Base-by-base conservation (phyloP, 305 asterid genomes). In the Fraxinus velutina region DNA sequence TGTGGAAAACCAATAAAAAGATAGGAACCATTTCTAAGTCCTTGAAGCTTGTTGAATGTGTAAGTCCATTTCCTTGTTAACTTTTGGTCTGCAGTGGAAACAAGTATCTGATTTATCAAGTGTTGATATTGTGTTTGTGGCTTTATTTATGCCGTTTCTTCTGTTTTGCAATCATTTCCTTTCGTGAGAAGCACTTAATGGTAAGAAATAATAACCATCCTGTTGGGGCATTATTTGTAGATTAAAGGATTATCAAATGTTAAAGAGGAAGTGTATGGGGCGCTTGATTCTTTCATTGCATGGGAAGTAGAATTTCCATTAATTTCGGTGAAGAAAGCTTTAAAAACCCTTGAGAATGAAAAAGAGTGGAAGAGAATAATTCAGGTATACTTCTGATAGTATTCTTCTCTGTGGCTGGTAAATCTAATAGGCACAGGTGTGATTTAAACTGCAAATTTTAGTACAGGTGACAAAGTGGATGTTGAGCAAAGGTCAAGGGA, bases 401-500 rank as follows among this genome's bases (percentile, higher is more conserved):
- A 13, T 19, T 21, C 70, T 5, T 19, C 78, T 73, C 36, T 83
- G 42, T 78, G 87, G 83, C 47, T 80, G 47, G 82, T 6, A 64
- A 72, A 78, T 66, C 21, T 76, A 29, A 29, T 50, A 60, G 33
- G 8, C 22, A 12, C 19, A 1, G 13, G 19, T 68, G 19, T 21
- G 79, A 62, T 78, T 80, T 39, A 27, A 47, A 72, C 78, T 21
- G 5, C 73, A 34, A 24, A 9, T 70, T 73, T 77, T 50, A 33
- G 2, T 73, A 76, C 79, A 91, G 99, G 91, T 96, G 80, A 89
- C 97, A 15, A 96, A 96, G 87, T 96, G 99, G 99, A 94, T 94
- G 98, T 81, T 96, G 80, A 96, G 97, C 88, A 94, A 96, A 87
- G 99, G 99, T 6, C 98, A 96, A 89, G 98, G 97, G 84, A 87